Conservation (phyloP, 257 asterid species). For the Primulina eburnea region DNA sequence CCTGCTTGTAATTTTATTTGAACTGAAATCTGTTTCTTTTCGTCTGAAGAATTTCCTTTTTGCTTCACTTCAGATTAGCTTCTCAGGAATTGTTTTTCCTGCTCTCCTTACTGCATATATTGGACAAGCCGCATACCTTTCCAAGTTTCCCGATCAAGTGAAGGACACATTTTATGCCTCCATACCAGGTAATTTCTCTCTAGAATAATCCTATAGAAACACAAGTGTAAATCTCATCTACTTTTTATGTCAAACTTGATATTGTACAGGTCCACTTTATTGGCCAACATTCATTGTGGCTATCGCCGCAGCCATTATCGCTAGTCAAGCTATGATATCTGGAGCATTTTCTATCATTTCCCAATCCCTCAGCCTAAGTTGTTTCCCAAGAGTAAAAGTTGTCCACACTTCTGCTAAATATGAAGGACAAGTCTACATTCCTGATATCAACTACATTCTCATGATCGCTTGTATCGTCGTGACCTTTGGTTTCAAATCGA, state of each 20-base stretch:
- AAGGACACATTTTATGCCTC: slow-evolving; percentile 48
- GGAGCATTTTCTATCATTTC: slow-evolving; percentile 61
- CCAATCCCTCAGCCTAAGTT: slow-evolving; percentile 56
- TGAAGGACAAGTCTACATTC: slow-evolving; percentile 77
- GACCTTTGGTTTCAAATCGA: slow-evolving; percentile 47
- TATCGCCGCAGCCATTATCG: slow-evolving; percentile 65
- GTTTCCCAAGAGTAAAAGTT: slow-evolving; percentile 72
- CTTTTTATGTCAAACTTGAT: too few relatives aligned
- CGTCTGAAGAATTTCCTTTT: background rate
- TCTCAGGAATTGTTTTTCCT: slow-evolving; percentile 54
- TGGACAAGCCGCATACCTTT: slow-evolving; percentile 75
- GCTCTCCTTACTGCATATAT: slow-evolving; percentile 41
- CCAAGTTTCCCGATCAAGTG: slow-evolving; percentile 42
- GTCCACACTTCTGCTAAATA: slow-evolving; percentile 64
- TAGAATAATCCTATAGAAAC: too few relatives aligned
- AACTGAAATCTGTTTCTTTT: background rate
- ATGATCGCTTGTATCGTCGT: slow-evolving; percentile 65
- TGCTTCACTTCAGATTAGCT: slow-evolving; percentile 46
- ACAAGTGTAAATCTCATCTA: background rate
- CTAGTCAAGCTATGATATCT: slow-evolving; percentile 84
- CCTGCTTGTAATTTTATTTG: too few relatives aligned
- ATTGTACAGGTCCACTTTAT: slow-evolving; percentile 42
- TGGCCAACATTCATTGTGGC: slow-evolving; percentile 83
- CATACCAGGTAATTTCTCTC: slow-evolving; percentile 39
- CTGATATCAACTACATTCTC: slow-evolving; percentile 65